Evolutionary conservation across 2,329 filamentous ascomycete species (phyloP), one percentile per base, ranked within the genome.

Genomic region (Trichothecium sympodiale): DNA sequence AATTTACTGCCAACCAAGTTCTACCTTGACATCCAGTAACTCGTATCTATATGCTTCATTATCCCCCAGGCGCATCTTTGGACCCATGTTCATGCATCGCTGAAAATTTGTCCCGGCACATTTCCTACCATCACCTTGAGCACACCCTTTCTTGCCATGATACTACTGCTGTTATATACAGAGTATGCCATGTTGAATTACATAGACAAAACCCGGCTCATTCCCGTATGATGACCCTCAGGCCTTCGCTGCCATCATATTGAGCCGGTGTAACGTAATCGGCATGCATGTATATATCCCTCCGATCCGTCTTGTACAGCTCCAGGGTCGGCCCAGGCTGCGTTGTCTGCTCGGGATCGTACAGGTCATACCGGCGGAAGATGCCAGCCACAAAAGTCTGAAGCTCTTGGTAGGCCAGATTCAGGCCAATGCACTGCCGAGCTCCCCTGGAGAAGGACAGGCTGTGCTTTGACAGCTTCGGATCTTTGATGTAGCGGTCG

Each of bases 341-440:
- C 18, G 16, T 15, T 8, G 29, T 35, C 1, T 29, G 23, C 4
- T 23, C 18, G 10, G 25, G n/a, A 14, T 46, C 46, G 26, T 42
- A 48, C 3, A 31, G 31, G 5, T 26, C 27, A 9, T 47, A 48
- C 34, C 43, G 45, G 7, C 42, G 32, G 17, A 46, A 47, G 3
- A 47, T 39, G 3, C 44, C 43, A 7, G 46, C 44, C 0, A 38
- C 39, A 23, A 43, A 41, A 2, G 31, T 44, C 16, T 44, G 41
- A 8, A 48, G 31, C 31, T 46, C 44, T n/a, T 42, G 38, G 17
- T 46, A 43, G 9, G 44, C 44, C 13, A 48, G 17, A 16, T 44
- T 46, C 1, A 47, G 45, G 1, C 44, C 46, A 5, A 48, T 18
- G 10, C 46, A 48, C 10, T 45, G 41, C 4, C 46, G 29, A 1